These are phyloP conservation scores for Agaricales sp. DNA, from an alignment of 1,284 basidiomycete genomes.

Conservation along the genomic window DNA sequence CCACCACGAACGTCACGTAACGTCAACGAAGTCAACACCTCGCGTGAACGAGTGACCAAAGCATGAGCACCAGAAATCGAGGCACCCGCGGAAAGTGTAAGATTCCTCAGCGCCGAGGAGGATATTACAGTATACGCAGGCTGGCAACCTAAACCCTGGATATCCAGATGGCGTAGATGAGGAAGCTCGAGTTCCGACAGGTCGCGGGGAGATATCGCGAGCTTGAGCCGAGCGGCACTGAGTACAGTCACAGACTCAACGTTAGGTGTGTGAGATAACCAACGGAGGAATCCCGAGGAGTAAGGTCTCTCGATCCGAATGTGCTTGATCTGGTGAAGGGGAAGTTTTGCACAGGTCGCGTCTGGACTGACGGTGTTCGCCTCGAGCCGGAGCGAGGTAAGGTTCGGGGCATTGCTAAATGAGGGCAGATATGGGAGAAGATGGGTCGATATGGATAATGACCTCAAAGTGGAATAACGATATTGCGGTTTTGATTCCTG, in stretches of 20 bases:
- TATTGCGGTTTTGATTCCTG: background rate
- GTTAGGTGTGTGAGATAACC: background rate
- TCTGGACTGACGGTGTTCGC: background rate
- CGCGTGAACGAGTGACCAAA: background rate
- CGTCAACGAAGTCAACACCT: background rate
- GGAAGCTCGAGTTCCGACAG: background rate
- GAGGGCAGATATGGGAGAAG: background rate
- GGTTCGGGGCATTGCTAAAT: background rate
- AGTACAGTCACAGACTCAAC: background rate
- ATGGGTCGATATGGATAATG: background rate
- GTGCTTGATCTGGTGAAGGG: background rate
- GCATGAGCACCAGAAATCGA: background rate
- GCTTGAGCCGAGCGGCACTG: background rate
- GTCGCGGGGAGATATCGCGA: background rate
- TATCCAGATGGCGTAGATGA: background rate
- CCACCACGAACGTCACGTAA: background rate
- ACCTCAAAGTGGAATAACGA: background rate
- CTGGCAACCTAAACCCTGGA: background rate
- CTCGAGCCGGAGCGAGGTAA: background rate
- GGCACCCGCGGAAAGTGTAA: background rate
- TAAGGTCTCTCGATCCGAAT: background rate
- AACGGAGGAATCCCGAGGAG: background rate
- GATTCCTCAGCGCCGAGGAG: background rate
- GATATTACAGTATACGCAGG: background rate
- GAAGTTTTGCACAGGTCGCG: background rate